Evolutionary conservation across 768 basidiomycete species (phyloP).

Genomic region (Mycena galopus): DNA sequence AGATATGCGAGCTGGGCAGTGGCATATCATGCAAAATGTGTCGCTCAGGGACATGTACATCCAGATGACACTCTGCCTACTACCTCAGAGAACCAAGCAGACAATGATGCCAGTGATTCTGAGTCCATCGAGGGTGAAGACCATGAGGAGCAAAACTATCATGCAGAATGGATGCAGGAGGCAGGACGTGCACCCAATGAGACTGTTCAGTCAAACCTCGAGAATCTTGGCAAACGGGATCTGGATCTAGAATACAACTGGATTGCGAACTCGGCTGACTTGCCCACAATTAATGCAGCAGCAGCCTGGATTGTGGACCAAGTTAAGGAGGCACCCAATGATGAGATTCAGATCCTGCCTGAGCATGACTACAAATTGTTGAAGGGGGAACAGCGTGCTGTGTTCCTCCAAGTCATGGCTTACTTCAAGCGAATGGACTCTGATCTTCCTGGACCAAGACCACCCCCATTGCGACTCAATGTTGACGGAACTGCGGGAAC

Average conservation of each 20-base stretch:
- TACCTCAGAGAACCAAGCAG: too few relatives aligned
- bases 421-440: background rate
- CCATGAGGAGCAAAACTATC: slow-evolving; percentile 28
- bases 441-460: background rate
- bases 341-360: background rate
- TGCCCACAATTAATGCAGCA: slow-evolving; percentile 20
- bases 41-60: slow-evolving; percentile 16
- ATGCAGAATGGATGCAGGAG: slow-evolving; percentile 42
- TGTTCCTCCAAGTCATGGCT: background rate
- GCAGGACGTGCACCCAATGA: slow-evolving; percentile 35
- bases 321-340: slow-evolving; percentile 39
- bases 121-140: slow-evolving; percentile 26
- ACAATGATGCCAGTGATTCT: slow-evolving; percentile 30
- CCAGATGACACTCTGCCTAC: slow-evolving; percentile 14
- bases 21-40: slow-evolving; percentile 30
- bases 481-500: slow-evolving; percentile 22
- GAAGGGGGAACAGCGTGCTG: background rate
- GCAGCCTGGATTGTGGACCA: slow-evolving; percentile 35
- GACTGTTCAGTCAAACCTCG: slow-evolving; percentile 25
- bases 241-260: slow-evolving; percentile 42
- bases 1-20: slow-evolving; percentile 22
- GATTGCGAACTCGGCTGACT: slow-evolving; percentile 32
- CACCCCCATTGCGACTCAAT: background rate
- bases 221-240: slow-evolving; percentile 35
- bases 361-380: background rate